These are phyloP conservation scores for Apiospora arundinis DNA, from an alignment of 2,329 filamentous ascomycete genomes.

Conservation along the genomic window DNA sequence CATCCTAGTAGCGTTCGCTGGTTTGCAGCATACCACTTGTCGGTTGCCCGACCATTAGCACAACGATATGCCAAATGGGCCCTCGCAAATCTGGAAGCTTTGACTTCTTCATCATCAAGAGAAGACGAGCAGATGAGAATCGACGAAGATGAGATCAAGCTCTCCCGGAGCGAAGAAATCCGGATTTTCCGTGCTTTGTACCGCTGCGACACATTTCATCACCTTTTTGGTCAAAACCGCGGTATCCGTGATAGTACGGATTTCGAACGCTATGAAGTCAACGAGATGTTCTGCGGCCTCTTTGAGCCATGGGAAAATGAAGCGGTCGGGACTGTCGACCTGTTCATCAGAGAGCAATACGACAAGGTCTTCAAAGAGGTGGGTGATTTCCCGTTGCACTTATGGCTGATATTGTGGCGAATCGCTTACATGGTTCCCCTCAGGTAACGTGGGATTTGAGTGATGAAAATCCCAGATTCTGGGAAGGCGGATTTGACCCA, in stretches of 20 bases:
- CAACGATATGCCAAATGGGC: conserved; percentile 24
- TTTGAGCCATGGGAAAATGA: conserved; percentile 32
- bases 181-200: conserved; percentile 33
- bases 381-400: background rate
- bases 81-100: conserved; percentile 18
- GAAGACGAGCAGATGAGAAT: background rate
- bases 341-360: conserved; percentile 27
- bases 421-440: background rate
- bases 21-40: conserved; percentile 26
- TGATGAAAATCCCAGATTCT: background rate
- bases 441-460: conserved; percentile 27
- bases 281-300: conserved; percentile 24
- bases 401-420: background rate
- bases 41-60: conserved; percentile 23
- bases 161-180: conserved; percentile 15
- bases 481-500: background rate
- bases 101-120: background rate
- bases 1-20: conserved; percentile 21
- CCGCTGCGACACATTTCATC: conserved; percentile 30
- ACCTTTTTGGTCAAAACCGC: conserved; percentile 27
- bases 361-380: background rate
- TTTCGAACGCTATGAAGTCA: conserved; percentile 24
- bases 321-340: conserved; percentile 27
- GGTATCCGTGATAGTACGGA: conserved; percentile 18
- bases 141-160: background rate